A percentile compares a stretch with the other conserved stretches of the same genome.
These are phyloP conservation scores for Pseudotulostoma volvatum DNA, from an alignment of 495 filamentous ascomycete genomes.

Conservation along the genomic window DNA sequence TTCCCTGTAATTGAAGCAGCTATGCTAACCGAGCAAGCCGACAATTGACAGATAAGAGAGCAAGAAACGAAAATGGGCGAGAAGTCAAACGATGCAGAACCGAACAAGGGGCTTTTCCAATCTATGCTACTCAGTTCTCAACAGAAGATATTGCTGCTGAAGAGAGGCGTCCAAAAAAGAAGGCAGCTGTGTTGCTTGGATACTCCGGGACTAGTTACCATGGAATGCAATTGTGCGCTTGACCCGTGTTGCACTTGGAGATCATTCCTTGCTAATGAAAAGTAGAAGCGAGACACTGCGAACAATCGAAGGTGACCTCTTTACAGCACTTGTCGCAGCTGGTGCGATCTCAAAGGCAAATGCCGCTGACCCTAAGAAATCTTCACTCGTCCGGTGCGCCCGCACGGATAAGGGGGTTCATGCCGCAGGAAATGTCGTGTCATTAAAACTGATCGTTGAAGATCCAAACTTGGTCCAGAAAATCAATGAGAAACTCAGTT, in stretches of 20 bases:
- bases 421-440: conserved; percentile 90
- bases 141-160: conserved; percentile 73
- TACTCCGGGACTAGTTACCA: conserved; percentile 96
- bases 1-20: conserved; percentile 1
- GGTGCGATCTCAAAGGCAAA: conserved; percentile 94
- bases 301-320: conserved; percentile 95
- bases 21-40: conserved; percentile 44
- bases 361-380: conserved; percentile 91
- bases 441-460: conserved; percentile 87
- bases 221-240: conserved; percentile 68
- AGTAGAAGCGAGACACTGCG: conserved; percentile 44
- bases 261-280: conserved; percentile 18
- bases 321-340: conserved; percentile 72
- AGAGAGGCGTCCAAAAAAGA: conserved; percentile 75
- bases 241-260: not conserved
- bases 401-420: conserved; percentile 97
- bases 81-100: conserved; percentile 41
- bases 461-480: conserved; percentile 72
- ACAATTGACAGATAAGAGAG: conserved; percentile 44
- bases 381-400: conserved; percentile 80
- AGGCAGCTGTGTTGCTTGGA: conserved; percentile 86
- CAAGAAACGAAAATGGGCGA: conserved; percentile 39
- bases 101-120: conserved; percentile 21
- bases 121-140: conserved; percentile 42
- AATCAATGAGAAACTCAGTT: conserved; percentile 70